Percentiles rank a stretch among this genome's conserved stretches.
Evolutionary conservation across 2,329 filamentous ascomycete genomes (phyloP).

Genomic region (Clonostachys byssicola): DNA sequence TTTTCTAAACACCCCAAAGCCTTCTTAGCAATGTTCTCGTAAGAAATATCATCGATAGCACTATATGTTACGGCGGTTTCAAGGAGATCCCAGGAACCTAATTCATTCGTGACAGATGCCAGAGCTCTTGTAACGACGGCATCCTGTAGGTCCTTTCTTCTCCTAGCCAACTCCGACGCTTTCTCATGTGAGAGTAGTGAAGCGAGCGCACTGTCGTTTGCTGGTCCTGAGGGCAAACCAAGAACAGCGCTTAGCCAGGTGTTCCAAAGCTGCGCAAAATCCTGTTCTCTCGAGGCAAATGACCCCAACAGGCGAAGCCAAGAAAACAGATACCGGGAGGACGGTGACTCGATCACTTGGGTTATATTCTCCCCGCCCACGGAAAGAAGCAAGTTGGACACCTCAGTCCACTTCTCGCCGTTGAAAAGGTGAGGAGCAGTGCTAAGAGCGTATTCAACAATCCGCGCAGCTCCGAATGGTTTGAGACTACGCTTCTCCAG

Average conservation of each 20-base stretch:
- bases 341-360: conserved; percentile 62
- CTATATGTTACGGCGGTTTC: conserved; percentile 40
- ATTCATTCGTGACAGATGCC: conserved; percentile 25
- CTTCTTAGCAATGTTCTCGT: conserved; percentile 19
- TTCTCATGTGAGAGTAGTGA: conserved; percentile 41
- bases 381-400: conserved; percentile 36
- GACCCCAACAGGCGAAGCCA: conserved; percentile 55
- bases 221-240: conserved; percentile 11
- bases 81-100: conserved; percentile 37
- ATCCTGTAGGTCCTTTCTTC: conserved; percentile 36
- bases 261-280: conserved; percentile 38
- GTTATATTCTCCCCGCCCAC: conserved; percentile 52
- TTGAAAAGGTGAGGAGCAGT: conserved; percentile 35
- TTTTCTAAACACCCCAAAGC: conserved; percentile 21
- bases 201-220: conserved; percentile 26
- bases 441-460: conserved; percentile 32
- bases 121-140: conserved; percentile 36
- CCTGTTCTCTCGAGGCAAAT: conserved; percentile 26
- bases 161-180: conserved; percentile 29
- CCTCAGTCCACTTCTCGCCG: conserved; percentile 17
- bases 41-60: conserved; percentile 29
- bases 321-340: conserved; percentile 60
- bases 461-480: conserved; percentile 48
- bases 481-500: conserved; percentile 50
- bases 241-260: conserved; percentile 37